Percentiles rank a stretch among this genome's conserved stretches.
phyloP scores from a whole-genome alignment of 345 rosid species.

The Camelina laxa region DNA sequence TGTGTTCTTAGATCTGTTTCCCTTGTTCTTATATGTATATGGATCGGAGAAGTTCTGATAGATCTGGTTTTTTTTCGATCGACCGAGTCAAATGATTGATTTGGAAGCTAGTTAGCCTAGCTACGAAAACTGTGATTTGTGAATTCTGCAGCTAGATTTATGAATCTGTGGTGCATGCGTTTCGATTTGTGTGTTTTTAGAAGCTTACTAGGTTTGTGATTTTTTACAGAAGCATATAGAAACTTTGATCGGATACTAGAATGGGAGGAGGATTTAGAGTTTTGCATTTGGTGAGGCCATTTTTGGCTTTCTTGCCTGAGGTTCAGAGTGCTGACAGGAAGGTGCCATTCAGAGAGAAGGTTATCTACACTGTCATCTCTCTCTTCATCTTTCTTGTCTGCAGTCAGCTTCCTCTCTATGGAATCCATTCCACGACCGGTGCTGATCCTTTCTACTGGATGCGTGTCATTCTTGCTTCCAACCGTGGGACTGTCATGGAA shows the following conservation, averaged over 20 bases:
- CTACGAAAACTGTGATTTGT: not conserved
- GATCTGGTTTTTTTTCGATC: slow-evolving; percentile 30
- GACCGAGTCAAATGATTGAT: not conserved
- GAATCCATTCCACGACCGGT: slow-evolving; percentile 69
- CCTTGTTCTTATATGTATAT: not conserved
- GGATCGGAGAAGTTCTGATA: not conserved
- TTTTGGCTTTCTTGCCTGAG: slow-evolving; percentile 59
- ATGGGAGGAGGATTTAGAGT: slow-evolving; percentile 82
- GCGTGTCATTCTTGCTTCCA: slow-evolving; percentile 80
- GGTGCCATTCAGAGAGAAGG: slow-evolving; percentile 73
- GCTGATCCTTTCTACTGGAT: slow-evolving; percentile 83
- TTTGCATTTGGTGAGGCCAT: slow-evolving; percentile 70
- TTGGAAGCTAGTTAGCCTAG: not conserved
- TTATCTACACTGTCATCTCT: slow-evolving; percentile 61
- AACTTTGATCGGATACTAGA: slow-evolving; percentile 13
- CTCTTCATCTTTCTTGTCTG: slow-evolving; percentile 69
- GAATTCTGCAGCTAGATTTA: no score
- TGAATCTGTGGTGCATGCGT: slow-evolving; percentile 13
- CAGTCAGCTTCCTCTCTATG: slow-evolving; percentile 81
- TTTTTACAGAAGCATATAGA: slow-evolving; percentile 26
- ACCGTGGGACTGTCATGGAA: slow-evolving; percentile 81
- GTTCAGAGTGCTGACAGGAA: slow-evolving; percentile 74
- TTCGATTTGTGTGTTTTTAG: not conserved
- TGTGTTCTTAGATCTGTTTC: slow-evolving; percentile 20
- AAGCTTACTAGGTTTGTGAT: slow-evolving; percentile 13